Base-by-base conservation (phyloP, 176 grass and related monocot genomes). In the Triticum turgidum region DNA sequence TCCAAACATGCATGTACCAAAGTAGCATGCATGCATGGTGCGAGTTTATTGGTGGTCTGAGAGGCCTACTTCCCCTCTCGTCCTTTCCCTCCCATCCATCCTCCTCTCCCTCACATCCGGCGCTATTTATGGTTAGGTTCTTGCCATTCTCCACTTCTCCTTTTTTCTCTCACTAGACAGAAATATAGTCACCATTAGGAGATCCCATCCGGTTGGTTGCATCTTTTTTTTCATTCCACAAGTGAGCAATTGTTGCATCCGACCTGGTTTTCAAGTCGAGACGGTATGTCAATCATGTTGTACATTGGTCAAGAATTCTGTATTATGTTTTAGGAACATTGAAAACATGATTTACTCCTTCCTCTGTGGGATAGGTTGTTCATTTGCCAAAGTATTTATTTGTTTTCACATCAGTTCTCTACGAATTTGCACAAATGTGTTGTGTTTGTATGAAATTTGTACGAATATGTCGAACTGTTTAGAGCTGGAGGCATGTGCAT, bases 31-130 rank as follows among this genome's bases (percentile, higher is more conserved):
- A 71, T 15, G 11, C 34, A 41, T 20, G 54, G 4, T 17, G 65
- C 65, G 74, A 66, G 45, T 73, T 87, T 68, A 5, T 42, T 0
- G 80, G 15, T 84, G 67, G 59, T 20, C 58, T 45, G 13, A 54
- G 1, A 21, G 27, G 11, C 85, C 89, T 90, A 80, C 45, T 80
- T 87, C 58, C 61, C 21, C 85, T 87, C 89, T n/a, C 75, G 47
- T 74, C 84, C 80, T 65, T 90, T 79, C 66, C 56, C 45, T 87
- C 47, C 21, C 80, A 67, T 64, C 80, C 65, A 39, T 52, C 61
- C 49, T 52, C 44, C 61, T 71, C 83, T 56, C 39, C 25, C 59
- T 78, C 42, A 2, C 65, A 13, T 32, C 63, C 27, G 15, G 0
- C 18, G 14, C 89, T 87, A 84, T 87, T 84, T 87, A 67, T 87